Evolutionary conservation across 1,284 basidiomycete species (phyloP).

Genomic region (Hemileccinum hortonii): DNA sequence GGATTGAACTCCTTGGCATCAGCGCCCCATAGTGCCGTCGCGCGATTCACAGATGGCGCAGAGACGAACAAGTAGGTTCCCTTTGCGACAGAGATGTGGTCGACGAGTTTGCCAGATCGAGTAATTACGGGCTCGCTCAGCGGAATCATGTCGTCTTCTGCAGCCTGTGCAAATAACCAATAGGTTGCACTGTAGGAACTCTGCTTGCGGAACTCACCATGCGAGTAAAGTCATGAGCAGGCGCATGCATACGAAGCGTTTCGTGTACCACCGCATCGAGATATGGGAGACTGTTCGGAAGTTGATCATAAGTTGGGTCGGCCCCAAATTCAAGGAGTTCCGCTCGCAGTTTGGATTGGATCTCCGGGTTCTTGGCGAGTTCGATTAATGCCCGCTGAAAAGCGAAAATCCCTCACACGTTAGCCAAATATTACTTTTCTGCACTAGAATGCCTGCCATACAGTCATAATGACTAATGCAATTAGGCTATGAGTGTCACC

Average conservation of each 20-base stretch:
- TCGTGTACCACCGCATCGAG: conserved; percentile 32
- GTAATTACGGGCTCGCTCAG: conserved; percentile 44
- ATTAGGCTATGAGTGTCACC: neutral
- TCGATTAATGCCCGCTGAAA: conserved; percentile 34
- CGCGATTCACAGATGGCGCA: conserved; percentile 46
- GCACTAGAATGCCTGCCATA: neutral
- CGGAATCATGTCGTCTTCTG: conserved; percentile 55
- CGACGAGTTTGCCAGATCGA: conserved; percentile 37
- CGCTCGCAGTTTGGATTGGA: conserved; percentile 28
- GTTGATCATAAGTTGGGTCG: conserved; percentile 30
- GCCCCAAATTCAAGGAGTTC: conserved; percentile 25
- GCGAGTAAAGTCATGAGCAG: conserved; percentile 38
- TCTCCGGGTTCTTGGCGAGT: conserved; percentile 21
- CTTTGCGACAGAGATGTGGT: conserved; percentile 44
- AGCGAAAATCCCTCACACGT: neutral
- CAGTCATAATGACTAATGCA: conserved; percentile 23
- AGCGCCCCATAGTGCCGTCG: conserved; percentile 46
- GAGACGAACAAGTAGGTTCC: conserved; percentile 45
- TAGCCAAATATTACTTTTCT: neutral
- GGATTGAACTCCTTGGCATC: conserved; percentile 42
- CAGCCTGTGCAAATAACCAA: conserved; percentile 31
- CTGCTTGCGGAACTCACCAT: conserved; percentile 32
- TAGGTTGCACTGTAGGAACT: neutral
- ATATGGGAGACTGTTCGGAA: conserved; percentile 26
- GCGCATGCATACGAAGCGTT: conserved; percentile 18